phyloP scores from a whole-genome alignment of 208 protist species.

The Strigomonas culicis region DNA sequence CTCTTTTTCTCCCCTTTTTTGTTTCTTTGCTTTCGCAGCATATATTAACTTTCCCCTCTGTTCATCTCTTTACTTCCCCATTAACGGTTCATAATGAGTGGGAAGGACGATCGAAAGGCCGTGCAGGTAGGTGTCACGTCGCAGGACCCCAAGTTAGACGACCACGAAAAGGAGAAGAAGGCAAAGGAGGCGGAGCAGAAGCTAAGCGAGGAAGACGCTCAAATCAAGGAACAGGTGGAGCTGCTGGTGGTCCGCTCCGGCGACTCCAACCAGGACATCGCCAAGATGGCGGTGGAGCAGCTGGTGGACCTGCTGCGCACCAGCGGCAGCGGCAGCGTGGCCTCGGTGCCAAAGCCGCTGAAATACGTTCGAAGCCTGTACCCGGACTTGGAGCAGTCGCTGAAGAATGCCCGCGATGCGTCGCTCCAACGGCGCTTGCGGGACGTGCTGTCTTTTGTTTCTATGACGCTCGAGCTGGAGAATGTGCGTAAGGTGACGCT shows the following conservation, averaged over 20 bases:
- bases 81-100: slow-evolving; percentile 8
- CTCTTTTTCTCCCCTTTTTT: slow-evolving; percentile 5
- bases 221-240: slow-evolving; percentile 94
- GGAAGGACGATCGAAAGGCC: slow-evolving; percentile 28
- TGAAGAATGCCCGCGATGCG: slow-evolving; percentile 54
- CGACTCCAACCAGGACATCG: slow-evolving; percentile 77
- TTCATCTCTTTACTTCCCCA: neutral
- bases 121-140: slow-evolving; percentile 51
- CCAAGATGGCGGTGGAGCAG: slow-evolving; percentile 84
- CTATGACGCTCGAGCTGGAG: slow-evolving; percentile 95
- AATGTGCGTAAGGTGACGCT: slow-evolving; percentile 73
- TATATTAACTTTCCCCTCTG: neutral
- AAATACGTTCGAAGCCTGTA: slow-evolving; percentile 98
- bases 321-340: slow-evolving; percentile 97
- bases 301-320: slow-evolving; percentile 93
- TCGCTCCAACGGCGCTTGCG: slow-evolving; percentile 80
- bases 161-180: slow-evolving; percentile 32
- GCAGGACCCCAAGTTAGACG: slow-evolving; percentile 54
- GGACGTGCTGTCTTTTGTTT: slow-evolving; percentile 98
- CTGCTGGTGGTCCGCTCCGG: slow-evolving; percentile 83
- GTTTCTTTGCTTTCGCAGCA: neutral
- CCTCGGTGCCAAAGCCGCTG: slow-evolving; percentile 99
- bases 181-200: slow-evolving; percentile 59
- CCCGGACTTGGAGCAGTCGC: slow-evolving; percentile 82
- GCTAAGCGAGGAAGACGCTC: slow-evolving; percentile 93